Evolutionary conservation across 805 yeast species (phyloP).

Genomic region (Zygosaccharomyces bailii): DNA sequence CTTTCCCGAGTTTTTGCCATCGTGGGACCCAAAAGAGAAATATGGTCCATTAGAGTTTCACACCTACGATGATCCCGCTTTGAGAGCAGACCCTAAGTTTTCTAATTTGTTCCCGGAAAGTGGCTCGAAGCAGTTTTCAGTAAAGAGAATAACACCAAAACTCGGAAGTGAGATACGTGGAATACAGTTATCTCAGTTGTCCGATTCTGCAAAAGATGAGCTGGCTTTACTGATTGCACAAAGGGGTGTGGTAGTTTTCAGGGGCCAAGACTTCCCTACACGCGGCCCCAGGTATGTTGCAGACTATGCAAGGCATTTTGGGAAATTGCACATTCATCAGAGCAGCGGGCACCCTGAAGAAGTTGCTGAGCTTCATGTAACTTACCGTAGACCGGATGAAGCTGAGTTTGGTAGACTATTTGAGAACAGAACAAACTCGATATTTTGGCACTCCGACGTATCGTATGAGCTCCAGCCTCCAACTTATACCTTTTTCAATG

Average conservation of each 20-base stretch:
- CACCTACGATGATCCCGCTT: slow-evolving; percentile 15
- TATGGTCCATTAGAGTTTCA: slow-evolving; percentile 15
- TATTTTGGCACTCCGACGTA: slow-evolving; percentile 67
- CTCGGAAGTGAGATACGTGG: slow-evolving; percentile 63
- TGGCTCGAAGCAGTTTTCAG: not conserved
- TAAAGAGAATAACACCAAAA: slow-evolving; percentile 54
- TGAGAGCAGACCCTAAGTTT: slow-evolving; percentile 15
- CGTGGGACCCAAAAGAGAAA: slow-evolving; percentile 27
- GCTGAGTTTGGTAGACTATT: slow-evolving; percentile 30
- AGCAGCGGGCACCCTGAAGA: slow-evolving; percentile 63
- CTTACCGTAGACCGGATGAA: slow-evolving; percentile 46
- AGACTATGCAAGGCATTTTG: slow-evolving; percentile 59
- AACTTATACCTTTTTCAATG: slow-evolving; percentile 60
- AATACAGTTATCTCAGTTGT: slow-evolving; percentile 53
- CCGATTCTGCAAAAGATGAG: slow-evolving; percentile 57
- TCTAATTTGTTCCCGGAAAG: slow-evolving; percentile 20
- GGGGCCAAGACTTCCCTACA: slow-evolving; percentile 60
- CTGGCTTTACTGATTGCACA: slow-evolving; percentile 63
- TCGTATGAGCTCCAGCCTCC: slow-evolving; percentile 72
- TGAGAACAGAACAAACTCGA: slow-evolving; percentile 19
- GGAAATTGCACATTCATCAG: slow-evolving; percentile 68
- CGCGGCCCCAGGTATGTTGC: slow-evolving; percentile 45
- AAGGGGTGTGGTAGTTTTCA: slow-evolving; percentile 62
- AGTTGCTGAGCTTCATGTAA: slow-evolving; percentile 57
- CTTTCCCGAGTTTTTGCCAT: slow-evolving; percentile 32